Evolutionary conservation across 108 stramenopile genomes (phyloP).

Genomic region (Cyclotella sp.): DNA sequence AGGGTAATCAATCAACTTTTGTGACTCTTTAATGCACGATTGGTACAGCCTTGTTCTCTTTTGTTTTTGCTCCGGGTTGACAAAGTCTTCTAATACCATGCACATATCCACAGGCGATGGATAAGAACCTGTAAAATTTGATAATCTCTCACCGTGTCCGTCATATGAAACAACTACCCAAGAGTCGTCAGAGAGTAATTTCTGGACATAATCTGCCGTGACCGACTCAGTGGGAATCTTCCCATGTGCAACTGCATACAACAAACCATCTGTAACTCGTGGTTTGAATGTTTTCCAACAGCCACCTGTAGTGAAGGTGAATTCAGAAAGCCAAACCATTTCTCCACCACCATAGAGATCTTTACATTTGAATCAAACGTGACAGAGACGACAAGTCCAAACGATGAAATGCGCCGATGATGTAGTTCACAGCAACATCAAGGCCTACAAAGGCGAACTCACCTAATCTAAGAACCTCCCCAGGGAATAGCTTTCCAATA

Average conservation of each 20-base stretch:
- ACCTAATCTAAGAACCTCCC: slow-evolving; percentile 15
- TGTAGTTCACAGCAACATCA: not conserved
- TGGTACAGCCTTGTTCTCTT: slow-evolving; percentile 8
- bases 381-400: no score
- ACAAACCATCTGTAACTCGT: slow-evolving; percentile 16
- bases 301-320: slow-evolving; percentile 22
- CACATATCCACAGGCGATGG: slow-evolving; percentile 31
- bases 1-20: not conserved
- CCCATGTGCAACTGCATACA: slow-evolving; percentile 5
- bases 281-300: slow-evolving; percentile 26
- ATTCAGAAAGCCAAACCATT: slow-evolving; percentile 30
- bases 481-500: slow-evolving; percentile 14
- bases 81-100: slow-evolving; percentile 16
- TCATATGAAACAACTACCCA: slow-evolving; percentile 18
- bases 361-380: not conserved
- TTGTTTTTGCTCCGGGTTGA: not conserved
- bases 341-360: slow-evolving; percentile 29
- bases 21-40: slow-evolving; percentile 7
- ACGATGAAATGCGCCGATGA: no score
- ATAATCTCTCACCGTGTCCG: not conserved
- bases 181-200: slow-evolving; percentile 14
- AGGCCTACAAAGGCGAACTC: not conserved
- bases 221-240: slow-evolving; percentile 4
- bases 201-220: slow-evolving; percentile 10
- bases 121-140: not conserved